phyloP scores from a whole-genome alignment of 2,329 filamentous ascomycete genomes.

The Zopfia rhizophila region DNA sequence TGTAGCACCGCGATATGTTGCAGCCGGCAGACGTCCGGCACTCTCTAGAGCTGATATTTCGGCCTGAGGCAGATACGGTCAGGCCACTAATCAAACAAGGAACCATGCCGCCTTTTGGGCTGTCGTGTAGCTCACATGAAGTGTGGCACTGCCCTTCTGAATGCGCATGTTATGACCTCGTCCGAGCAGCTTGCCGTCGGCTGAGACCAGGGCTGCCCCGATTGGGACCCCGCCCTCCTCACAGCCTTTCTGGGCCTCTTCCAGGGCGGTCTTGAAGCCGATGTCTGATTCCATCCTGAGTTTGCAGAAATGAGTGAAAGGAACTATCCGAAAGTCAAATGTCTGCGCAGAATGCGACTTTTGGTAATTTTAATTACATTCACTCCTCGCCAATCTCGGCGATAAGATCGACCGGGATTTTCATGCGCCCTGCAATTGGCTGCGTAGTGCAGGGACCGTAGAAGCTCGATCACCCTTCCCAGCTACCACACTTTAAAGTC shows the following conservation, averaged over 20 bases:
- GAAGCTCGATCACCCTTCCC: too few species aligned
- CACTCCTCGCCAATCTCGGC: constrained; percentile 13
- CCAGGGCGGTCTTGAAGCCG: constrained; percentile 67
- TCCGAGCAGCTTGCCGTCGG: constrained; percentile 75
- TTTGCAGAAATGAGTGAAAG: background rate
- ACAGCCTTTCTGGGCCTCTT: constrained; percentile 65
- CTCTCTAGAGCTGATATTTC: constrained; percentile 81
- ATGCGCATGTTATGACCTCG: constrained; percentile 80
- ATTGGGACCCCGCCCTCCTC: constrained; percentile 69
- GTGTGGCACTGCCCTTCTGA: constrained; percentile 75
- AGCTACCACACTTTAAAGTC: too few species aligned
- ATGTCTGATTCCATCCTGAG: constrained; percentile 39
- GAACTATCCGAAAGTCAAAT: background rate
- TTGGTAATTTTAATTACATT: background rate
- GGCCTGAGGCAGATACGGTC: constrained; percentile 60
- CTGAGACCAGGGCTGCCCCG: constrained; percentile 71
- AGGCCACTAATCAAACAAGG: constrained; percentile 5
- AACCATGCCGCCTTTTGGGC: background rate
- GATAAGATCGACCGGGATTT: constrained; percentile 4
- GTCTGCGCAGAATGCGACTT: background rate
- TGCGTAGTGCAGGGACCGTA: background rate
- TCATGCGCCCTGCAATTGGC: constrained; percentile 6
- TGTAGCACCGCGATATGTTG: constrained; percentile 75
- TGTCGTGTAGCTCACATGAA: constrained; percentile 66
- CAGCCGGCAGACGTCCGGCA: constrained; percentile 76